A percentile compares a stretch with the other conserved stretches of the same genome.
Evolutionary conservation across 2,329 filamentous ascomycete genomes (phyloP).

Genomic region (Talaromyces sp.): DNA sequence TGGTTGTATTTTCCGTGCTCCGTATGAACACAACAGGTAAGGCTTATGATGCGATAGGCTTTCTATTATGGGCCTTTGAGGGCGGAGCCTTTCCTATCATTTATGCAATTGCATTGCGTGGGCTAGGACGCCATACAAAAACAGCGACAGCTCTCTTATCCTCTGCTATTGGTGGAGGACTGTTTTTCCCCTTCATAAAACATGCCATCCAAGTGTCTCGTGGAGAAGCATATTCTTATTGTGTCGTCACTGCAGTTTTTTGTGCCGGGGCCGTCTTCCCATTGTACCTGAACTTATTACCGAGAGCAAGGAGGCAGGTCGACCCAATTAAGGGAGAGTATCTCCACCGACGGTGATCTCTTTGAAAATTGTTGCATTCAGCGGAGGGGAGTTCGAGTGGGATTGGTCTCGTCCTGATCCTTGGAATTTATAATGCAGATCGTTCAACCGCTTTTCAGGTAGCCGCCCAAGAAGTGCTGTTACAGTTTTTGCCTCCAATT

Average conservation of each 20-base stretch:
- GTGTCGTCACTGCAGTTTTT: neutral
- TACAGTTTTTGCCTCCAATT: no score
- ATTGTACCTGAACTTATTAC: neutral
- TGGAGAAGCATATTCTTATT: neutral
- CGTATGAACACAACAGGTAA: conserved; percentile 49
- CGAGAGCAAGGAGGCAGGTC: neutral
- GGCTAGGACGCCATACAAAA: conserved; percentile 57
- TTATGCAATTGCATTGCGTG: conserved; percentile 56
- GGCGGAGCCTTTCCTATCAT: conserved; percentile 58
- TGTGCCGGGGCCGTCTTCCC: neutral
- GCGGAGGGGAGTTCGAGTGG: no score
- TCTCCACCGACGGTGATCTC: neutral
- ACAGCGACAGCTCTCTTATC: conserved; percentile 53
- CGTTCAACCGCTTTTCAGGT: no score
- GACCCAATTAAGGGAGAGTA: neutral
- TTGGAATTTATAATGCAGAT: no score
- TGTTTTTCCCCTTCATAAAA: neutral
- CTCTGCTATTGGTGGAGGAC: conserved; percentile 47
- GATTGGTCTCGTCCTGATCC: no score
- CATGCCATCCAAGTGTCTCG: neutral
- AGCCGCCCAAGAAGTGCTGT: no score
- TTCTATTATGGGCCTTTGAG: conserved; percentile 57
- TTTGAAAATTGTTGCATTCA: no score
- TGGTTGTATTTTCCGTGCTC: conserved; percentile 51
- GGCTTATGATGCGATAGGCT: conserved; percentile 45